Percentiles rank a stretch among this genome's conserved stretches.
Evolutionary conservation across 106 monocot genomes (phyloP).

Genomic region (Dendrobium nobile): DNA sequence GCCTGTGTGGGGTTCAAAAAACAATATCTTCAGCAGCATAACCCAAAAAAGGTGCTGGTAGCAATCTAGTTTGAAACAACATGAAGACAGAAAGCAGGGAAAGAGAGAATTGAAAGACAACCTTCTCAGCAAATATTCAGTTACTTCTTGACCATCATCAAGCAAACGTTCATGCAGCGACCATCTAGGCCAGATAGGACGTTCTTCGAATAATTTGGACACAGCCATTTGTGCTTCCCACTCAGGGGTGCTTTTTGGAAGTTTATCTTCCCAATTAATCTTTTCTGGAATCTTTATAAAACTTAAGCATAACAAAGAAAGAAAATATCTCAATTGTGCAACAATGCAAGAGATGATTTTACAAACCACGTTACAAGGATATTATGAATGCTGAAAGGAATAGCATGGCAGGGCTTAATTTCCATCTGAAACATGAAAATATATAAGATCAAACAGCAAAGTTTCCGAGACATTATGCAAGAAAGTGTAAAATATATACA

Average conservation of each 20-base stretch:
- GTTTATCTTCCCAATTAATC: constrained; percentile 77
- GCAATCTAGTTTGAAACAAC: background rate
- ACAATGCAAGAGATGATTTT: background rate
- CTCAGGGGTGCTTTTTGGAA: constrained; percentile 51
- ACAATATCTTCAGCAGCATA: background rate
- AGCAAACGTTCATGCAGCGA: constrained; percentile 59
- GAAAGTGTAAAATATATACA: background rate
- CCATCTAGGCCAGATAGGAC: constrained; percentile 82
- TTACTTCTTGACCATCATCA: constrained; percentile 61
- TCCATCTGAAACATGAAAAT: constrained; percentile 57
- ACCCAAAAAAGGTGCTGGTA: background rate
- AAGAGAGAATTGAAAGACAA: constrained; percentile 1
- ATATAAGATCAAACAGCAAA: constrained; percentile 9
- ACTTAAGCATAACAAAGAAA: constrained; percentile 40
- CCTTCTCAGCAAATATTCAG: constrained; percentile 60
- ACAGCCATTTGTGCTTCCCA: constrained; percentile 75
- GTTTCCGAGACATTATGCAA: background rate
- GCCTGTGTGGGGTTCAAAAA: constrained; percentile 27
- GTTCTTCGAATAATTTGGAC: constrained; percentile 72
- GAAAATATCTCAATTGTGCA: background rate
- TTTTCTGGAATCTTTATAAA: constrained; percentile 55
- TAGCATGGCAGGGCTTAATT: constrained; percentile 69
- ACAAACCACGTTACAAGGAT: constrained; percentile 37
- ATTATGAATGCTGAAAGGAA: constrained; percentile 66
- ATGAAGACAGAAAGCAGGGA: background rate